A percentile compares a stretch with the other conserved stretches of the same genome.
Evolutionary conservation across 1,139 yeast species (phyloP).

Genomic region (Dujonia santamariae): DNA sequence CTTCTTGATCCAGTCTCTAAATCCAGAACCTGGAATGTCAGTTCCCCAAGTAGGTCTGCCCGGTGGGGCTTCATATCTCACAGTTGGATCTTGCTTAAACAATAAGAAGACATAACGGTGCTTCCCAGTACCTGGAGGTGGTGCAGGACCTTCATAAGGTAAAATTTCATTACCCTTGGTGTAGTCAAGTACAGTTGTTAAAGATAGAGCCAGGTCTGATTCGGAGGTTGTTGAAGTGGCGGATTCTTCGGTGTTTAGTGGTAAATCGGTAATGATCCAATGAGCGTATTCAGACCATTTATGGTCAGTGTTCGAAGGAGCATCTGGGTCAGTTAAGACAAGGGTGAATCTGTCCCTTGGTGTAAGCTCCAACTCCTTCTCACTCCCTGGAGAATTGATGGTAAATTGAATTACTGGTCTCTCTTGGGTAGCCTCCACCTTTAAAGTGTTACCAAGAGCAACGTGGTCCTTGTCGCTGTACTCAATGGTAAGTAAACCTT

Average conservation of each 20-base stretch:
- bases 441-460: conserved; percentile 73
- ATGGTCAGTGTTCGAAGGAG: conserved; percentile 77
- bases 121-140: conserved; percentile 77
- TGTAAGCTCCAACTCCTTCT: conserved; percentile 37
- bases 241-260: conserved; percentile 40
- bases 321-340: conserved; percentile 90
- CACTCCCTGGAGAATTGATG: conserved; percentile 43
- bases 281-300: conserved; percentile 90
- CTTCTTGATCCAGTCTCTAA: conserved; percentile 64
- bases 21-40: conserved; percentile 72
- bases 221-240: conserved; percentile 23
- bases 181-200: conserved; percentile 35
- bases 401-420: conserved; percentile 68
- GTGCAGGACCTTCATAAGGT: conserved; percentile 75
- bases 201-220: conserved; percentile 23
- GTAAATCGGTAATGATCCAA: conserved; percentile 66
- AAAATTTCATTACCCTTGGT: conserved; percentile 35
- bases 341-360: conserved; percentile 62
- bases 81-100: conserved; percentile 57
- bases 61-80: conserved; percentile 37
- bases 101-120: conserved; percentile 79
- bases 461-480: conserved; percentile 59
- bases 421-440: conserved; percentile 61
- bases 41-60: conserved; percentile 88
- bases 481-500: conserved; percentile 46